These are phyloP conservation scores for Umbelopsis sp. DNA, from an alignment of 371 early-diverging fungal genomes.

Conservation along the genomic window DNA sequence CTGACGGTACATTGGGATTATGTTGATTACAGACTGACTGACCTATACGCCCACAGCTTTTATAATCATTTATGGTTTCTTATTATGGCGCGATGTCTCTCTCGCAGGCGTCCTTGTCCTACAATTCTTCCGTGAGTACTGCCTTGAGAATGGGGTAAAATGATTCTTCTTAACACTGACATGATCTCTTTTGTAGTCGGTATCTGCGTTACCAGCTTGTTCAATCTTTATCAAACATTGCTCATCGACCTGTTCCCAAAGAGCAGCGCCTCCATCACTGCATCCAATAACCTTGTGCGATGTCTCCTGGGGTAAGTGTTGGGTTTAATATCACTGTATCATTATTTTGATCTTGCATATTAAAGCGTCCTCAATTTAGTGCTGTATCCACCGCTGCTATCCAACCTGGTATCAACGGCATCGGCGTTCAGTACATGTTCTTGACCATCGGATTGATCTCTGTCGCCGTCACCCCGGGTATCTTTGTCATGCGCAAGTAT, in stretches of 20 bases:
- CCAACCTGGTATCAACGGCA: conserved; percentile 30
- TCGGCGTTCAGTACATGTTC: conserved; percentile 34
- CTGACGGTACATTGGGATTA: background rate
- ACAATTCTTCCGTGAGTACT: conserved; percentile 26
- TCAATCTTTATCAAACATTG: conserved; percentile 37
- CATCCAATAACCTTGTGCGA: conserved; percentile 44
- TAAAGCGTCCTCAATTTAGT: background rate
- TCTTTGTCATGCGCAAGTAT: conserved; percentile 26
- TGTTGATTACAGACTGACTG: background rate
- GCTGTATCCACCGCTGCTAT: conserved; percentile 26
- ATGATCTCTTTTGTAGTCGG: conserved; percentile 25
- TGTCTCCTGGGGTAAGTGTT: conserved; percentile 37
- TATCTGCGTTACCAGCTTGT: conserved; percentile 22
- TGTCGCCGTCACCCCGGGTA: conserved; percentile 15
- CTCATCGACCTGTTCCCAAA: conserved; percentile 44
- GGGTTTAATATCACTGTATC: background rate
- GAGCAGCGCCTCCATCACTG: conserved; percentile 47
- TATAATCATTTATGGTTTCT: conserved; percentile 28
- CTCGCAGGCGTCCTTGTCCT: conserved; percentile 24
- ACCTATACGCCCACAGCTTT: background rate
- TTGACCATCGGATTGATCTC: conserved; percentile 23
- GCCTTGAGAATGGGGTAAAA: background rate
- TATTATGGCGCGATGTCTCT: conserved; percentile 10
- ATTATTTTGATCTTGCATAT: too few species aligned
- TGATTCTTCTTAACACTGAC: background rate